These are phyloP conservation scores for Trichoderma brevicompactum DNA, from an alignment of 2,329 filamentous ascomycete species.

Conservation along the genomic window DNA sequence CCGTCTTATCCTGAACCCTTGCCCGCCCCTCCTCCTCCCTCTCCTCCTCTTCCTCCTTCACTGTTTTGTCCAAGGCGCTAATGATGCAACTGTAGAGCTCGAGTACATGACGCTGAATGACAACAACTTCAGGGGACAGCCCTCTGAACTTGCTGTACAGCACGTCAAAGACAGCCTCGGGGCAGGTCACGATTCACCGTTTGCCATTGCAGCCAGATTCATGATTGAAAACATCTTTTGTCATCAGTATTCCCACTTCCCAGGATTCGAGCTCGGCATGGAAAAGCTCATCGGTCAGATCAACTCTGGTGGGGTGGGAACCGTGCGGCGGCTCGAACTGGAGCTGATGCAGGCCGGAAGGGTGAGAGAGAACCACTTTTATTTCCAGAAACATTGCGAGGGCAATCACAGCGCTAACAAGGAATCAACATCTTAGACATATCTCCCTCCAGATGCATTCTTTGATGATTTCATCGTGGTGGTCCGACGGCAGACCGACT, in stretches of 20 bases:
- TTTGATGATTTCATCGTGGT: constrained; percentile 49
- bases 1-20: background rate
- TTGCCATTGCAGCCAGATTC: constrained; percentile 43
- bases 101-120: constrained; percentile 49
- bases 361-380: constrained; percentile 42
- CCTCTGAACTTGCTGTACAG: constrained; percentile 49
- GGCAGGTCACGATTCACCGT: constrained; percentile 38
- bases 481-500: constrained; percentile 49
- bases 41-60: background rate
- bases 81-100: constrained; percentile 46
- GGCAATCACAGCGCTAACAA: constrained; percentile 30
- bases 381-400: background rate
- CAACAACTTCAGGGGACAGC: constrained; percentile 40
- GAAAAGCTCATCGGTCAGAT: constrained; percentile 44
- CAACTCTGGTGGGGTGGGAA: constrained; percentile 44
- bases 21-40: background rate
- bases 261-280: constrained; percentile 43
- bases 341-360: constrained; percentile 57
- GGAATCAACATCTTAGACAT: constrained; percentile 35
- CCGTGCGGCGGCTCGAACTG: constrained; percentile 54
- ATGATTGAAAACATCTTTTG: constrained; percentile 45
- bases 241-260: constrained; percentile 41
- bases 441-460: constrained; percentile 43
- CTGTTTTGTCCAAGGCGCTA: background rate
- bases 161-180: constrained; percentile 45